A percentile compares a stretch with the other conserved stretches of the same genome.
Conservation (phyloP, 2,329 filamentous ascomycete genomes). For the Periconia digitata region DNA sequence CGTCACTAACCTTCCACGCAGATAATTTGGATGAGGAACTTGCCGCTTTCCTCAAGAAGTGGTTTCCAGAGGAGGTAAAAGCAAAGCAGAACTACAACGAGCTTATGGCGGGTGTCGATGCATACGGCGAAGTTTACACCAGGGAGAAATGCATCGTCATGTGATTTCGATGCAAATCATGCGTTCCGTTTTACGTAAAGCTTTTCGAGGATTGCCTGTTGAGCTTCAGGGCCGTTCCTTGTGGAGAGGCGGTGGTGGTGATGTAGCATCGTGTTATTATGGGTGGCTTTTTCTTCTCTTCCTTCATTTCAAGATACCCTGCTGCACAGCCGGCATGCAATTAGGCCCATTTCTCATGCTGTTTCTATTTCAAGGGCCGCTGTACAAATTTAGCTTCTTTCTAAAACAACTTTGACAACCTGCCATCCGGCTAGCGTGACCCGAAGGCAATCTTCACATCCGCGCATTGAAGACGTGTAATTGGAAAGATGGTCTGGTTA, state of each 20-base stretch:
- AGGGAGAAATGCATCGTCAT: conserved; percentile 63
- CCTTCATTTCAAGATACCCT: neutral
- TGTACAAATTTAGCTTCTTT: neutral
- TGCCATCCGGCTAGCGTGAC: neutral
- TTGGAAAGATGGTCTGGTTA: neutral
- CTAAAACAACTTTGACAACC: neutral
- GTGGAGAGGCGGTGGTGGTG: neutral
- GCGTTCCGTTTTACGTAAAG: neutral
- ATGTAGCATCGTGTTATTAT: neutral
- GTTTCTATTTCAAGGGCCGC: neutral
- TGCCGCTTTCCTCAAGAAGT: conserved; percentile 69
- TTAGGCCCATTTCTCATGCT: neutral
- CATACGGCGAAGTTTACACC: conserved; percentile 66
- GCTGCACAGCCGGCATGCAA: neutral
- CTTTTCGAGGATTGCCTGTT: neutral
- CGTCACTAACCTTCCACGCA: no score
- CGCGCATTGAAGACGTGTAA: neutral
- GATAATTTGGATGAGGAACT: conserved; percentile 71
- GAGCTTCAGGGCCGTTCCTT: neutral
- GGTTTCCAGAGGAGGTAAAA: conserved; percentile 75
- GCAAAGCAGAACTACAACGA: conserved; percentile 67
- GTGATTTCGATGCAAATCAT: conserved; percentile 35
- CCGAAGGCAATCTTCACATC: neutral
- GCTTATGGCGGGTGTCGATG: conserved; percentile 70
- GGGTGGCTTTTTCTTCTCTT: neutral